Base-by-base conservation (phyloP, 306 rosid species). In the Quillaja saponaria region DNA sequence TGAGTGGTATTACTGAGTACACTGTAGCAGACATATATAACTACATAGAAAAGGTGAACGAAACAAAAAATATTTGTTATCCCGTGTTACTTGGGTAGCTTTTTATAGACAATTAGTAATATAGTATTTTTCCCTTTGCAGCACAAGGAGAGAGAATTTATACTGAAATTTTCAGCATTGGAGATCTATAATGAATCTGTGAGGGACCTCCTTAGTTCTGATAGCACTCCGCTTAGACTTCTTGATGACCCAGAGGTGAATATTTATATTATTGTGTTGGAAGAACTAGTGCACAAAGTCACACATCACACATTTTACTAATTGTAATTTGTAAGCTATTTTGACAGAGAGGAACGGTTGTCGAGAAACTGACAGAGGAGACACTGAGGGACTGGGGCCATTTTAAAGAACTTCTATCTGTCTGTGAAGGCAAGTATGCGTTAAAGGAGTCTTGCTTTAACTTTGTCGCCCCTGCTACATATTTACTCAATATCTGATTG, bases 121-220 rank as follows among this genome's bases (percentile, higher is more conserved):
- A 47, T 63, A 35, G 28, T 39, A 28, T 60, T 35, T 63, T 39
- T 73, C 40, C 41, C 49, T 69, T 58, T 60, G 42, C 49, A 94
- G 99, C 97, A 94, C 72, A n/a, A 49, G 48, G 97, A 85, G 75
- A 87, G 99, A 82, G 84, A 90, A 42, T 94, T 87, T 60, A 44
- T 75, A 38, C 60, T 94, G 77, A 94, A 87, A 75, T 83, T 94
- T 70, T 94, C 96, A 15, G 99, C 99, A 17, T 69, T 94, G 50
- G 99, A 94, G 87, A 94, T 94, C 54, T 94, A 94, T 77, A 94
- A 94, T 62, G 99, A 94, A 83, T 89, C 99, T 73, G 97, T 94
- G 12, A 81, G 95, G 75, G 99, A 94, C 80, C 96, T 94, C 61
- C 97, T 94, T 45, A 80, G 91, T 80, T 51, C 84, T 69, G 99